Evolutionary conservation across 805 yeast species (phyloP), one percentile per base, ranked within the genome.

Genomic region (Metschnikowia sp.): DNA sequence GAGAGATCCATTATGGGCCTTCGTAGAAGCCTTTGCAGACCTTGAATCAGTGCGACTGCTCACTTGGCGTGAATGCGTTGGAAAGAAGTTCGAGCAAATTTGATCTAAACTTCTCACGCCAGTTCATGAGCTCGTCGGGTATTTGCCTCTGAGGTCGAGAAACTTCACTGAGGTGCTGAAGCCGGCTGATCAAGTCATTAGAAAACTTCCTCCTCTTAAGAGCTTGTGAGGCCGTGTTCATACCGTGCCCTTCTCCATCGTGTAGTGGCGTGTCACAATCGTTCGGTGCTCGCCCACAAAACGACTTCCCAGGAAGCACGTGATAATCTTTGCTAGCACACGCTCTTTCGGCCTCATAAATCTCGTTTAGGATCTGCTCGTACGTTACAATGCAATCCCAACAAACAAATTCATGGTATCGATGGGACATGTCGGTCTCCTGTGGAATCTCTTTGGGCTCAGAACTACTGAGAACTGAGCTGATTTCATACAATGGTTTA

Each of bases 401-500:
- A 38, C 90, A 84, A 0, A 84, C 83, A n/a, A 84, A 76, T 56
- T 84, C 88, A 36, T 71, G 69, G 55, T 63, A 76, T 12, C 49
- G 49, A 36, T 57, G 57, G 31, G 55, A 52, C 22, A 50, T 52
- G 22, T 56, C 38, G 10, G 13, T 8, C 19, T 28, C 13, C 33
- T 26, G 32, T 6, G 32, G 10, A 26, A 41, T 33, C 19, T 18
- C 36, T 35, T 13, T 36, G 29, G 33, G 22, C 6, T 54, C 53
- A 42, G 58, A 53, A 49, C 52, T 60, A 45, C 62, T 60, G 44
- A 70, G 59, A 15, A 68, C 55, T 10, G 69, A 85, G 68, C 62
- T 82, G 54, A 73, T 61, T 48, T 84, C 89, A 60, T 84, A 85
- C 29, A 85, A 61, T 12, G 89, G 87, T 45, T 75, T 77, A 34